Evolutionary conservation across 2,329 filamentous ascomycete genomes (phyloP).

Genomic region (Chaetomium olivaceum): DNA sequence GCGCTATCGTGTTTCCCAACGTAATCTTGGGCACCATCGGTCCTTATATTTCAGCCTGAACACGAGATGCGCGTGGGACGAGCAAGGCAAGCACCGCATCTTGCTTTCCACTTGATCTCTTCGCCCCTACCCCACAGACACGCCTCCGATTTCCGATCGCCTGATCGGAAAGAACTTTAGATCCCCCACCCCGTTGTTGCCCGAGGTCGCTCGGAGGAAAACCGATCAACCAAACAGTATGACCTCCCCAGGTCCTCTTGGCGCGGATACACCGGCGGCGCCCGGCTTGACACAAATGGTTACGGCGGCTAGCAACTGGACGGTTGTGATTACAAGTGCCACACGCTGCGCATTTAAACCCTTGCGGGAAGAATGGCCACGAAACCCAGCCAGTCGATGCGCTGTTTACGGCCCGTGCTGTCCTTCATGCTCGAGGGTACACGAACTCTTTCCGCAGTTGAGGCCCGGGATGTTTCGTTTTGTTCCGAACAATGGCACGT

Average conservation of each 20-base stretch:
- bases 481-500: not conserved
- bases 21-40: slow-evolving; percentile 25
- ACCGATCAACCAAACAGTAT: not conserved
- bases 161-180: slow-evolving; percentile 18
- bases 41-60: slow-evolving; percentile 24
- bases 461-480: not conserved
- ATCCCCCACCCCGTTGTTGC: slow-evolving; percentile 4
- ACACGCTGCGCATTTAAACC: not conserved
- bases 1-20: slow-evolving; percentile 9
- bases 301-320: not conserved
- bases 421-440: not conserved
- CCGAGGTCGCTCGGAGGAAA: not conserved
- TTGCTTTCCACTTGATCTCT: slow-evolving; percentile 10
- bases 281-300: not conserved
- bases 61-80: slow-evolving; percentile 23
- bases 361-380: not conserved
- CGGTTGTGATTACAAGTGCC: not conserved
- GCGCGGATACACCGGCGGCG: not conserved
- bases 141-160: slow-evolving; percentile 19
- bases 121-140: slow-evolving; percentile 2
- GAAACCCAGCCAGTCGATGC: not conserved
- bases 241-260: not conserved
- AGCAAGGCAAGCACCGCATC: slow-evolving; percentile 9
- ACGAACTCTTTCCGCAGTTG: not conserved
- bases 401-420: not conserved